Evolutionary conservation across 257 asterid genomes (phyloP).

Genomic region (Plantago elongata): DNA sequence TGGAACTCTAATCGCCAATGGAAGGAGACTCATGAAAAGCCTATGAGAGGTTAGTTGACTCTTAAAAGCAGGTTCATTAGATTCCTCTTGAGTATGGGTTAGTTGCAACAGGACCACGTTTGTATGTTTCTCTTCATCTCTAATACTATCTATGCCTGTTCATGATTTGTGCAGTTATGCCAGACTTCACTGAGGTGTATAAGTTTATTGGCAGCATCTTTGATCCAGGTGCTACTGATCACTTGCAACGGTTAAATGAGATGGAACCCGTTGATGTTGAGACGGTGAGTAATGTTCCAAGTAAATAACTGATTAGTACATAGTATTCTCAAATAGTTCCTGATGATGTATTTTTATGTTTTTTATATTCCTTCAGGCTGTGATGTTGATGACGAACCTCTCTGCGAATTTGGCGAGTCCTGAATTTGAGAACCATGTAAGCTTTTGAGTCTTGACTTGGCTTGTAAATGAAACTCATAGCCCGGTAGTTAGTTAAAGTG

Average conservation of each 20-base stretch:
- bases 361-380: slow-evolving; percentile 37
- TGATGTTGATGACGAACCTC: slow-evolving; percentile 82
- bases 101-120: slow-evolving; percentile 1
- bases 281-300: slow-evolving; percentile 50
- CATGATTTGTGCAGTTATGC: slow-evolving; percentile 32
- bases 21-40: slow-evolving; percentile 27
- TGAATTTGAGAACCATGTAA: slow-evolving; percentile 77
- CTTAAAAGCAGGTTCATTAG: background rate
- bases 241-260: slow-evolving; percentile 49
- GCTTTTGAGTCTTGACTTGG: slow-evolving; percentile 18
- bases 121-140: background rate
- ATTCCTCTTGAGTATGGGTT: background rate
- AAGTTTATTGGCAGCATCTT: slow-evolving; percentile 74
- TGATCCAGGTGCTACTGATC: slow-evolving; percentile 41
- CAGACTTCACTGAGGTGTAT: slow-evolving; percentile 78
- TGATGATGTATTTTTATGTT: slow-evolving; percentile 1
- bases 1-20: slow-evolving; percentile 33
- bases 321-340: no score
- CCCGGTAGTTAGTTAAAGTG: background rate
- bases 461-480: background rate
- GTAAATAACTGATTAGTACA: no score
- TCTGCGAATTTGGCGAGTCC: slow-evolving; percentile 66
- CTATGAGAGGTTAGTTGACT: slow-evolving; percentile 43
- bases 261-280: slow-evolving; percentile 74
- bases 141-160: background rate